phyloP scores from a whole-genome alignment of 129 eudicot genomes.

The Lactuca saligna region DNA sequence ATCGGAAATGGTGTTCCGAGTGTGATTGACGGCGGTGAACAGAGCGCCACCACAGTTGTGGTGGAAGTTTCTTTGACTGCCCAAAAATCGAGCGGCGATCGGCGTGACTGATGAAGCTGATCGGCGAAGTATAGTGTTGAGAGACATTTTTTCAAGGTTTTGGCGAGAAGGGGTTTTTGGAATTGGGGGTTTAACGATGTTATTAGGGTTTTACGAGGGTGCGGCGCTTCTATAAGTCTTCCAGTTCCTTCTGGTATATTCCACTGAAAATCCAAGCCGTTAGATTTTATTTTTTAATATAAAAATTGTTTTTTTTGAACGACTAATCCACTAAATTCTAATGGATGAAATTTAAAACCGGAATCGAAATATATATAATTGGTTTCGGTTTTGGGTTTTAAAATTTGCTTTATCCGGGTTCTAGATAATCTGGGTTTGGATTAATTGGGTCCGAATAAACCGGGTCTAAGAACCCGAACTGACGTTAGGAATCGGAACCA shows the following conservation, averaged over 20 bases:
- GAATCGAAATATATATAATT: too few species aligned
- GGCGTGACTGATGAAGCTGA: constrained; percentile 58
- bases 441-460: too few species aligned
- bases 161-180: constrained; percentile 3
- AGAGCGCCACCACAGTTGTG: constrained; percentile 42
- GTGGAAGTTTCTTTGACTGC: constrained; percentile 34
- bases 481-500: too few species aligned
- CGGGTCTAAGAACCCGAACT: too few species aligned
- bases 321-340: too few species aligned
- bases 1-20: constrained; percentile 25
- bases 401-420: too few species aligned
- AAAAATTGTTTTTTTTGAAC: background rate
- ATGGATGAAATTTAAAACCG: too few species aligned
- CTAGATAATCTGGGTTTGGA: too few species aligned
- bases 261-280: constrained; percentile 17
- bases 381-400: too few species aligned
- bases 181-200: constrained; percentile 25
- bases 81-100: constrained; percentile 45
- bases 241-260: background rate
- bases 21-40: constrained; percentile 34
- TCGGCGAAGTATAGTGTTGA: constrained; percentile 48
- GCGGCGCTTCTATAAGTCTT: constrained; percentile 17
- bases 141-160: constrained; percentile 39
- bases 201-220: constrained; percentile 31
- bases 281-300: background rate